These are phyloP conservation scores for Iberis pinnata DNA, from an alignment of 345 rosid genomes.

Conservation along the genomic window DNA sequence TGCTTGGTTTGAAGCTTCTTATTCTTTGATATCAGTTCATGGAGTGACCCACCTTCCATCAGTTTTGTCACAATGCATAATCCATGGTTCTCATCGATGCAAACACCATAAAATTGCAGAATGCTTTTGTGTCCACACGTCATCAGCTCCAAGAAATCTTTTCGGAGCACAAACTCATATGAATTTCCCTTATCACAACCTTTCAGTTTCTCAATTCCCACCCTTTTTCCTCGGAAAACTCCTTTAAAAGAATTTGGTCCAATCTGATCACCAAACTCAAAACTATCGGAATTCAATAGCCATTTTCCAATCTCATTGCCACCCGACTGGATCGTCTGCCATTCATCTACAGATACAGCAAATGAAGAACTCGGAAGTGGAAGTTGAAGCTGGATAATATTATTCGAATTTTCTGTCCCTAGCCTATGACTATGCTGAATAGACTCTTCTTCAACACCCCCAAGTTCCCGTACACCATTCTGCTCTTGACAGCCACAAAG, in stretches of 20 bases:
- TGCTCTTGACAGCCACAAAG: conserved; percentile 97
- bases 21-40: conserved; percentile 64
- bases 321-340: conserved; percentile 79
- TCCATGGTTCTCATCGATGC: conserved; percentile 85
- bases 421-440: conserved; percentile 41
- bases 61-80: conserved; percentile 80
- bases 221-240: conserved; percentile 59
- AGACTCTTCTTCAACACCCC: conserved; percentile 66
- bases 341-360: conserved; percentile 68
- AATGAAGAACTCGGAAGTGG: conserved; percentile 76
- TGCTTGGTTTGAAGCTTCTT: conserved; percentile 77
- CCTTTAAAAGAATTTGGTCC: conserved; percentile 70
- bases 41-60: conserved; percentile 90
- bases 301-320: conserved; percentile 65
- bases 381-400: conserved; percentile 55
- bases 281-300: conserved; percentile 67
- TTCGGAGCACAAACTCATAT: conserved; percentile 71
- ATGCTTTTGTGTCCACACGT: conserved; percentile 86
- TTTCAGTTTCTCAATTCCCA: conserved; percentile 85
- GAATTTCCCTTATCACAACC: conserved; percentile 94
- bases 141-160: conserved; percentile 80
- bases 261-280: conserved; percentile 70
- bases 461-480: conserved; percentile 49
- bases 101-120: conserved; percentile 72
- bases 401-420: conserved; percentile 40